Conservation (phyloP, 768 basidiomycete genomes). For the Pisolithus albus region DNA sequence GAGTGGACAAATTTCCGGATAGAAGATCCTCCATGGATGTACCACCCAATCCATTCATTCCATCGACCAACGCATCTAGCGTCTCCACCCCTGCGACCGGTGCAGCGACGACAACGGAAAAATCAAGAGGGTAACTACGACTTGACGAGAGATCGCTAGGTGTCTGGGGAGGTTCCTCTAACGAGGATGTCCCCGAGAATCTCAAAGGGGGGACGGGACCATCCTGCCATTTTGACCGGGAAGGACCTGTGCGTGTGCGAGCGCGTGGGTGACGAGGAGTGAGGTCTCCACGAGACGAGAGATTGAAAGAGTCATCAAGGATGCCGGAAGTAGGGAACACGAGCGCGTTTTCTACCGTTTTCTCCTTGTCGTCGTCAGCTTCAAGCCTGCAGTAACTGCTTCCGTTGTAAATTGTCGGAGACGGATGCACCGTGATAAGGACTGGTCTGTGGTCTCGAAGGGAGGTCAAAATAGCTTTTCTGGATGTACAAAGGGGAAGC, state of each 20-base stretch:
- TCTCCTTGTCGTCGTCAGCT: conserved; percentile 21
- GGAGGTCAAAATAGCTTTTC: conserved; percentile 41
- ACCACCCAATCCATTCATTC: conserved; percentile 88
- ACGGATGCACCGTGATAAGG: conserved; percentile 26
- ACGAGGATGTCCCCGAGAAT: conserved; percentile 64
- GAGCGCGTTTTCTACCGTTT: conserved; percentile 20
- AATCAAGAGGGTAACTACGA: conserved; percentile 31
- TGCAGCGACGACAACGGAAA: conserved; percentile 67
- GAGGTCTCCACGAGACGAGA: conserved; percentile 19
- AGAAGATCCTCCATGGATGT: conserved; percentile 49
- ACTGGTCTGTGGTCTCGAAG: conserved; percentile 35
- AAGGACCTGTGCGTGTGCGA: conserved; percentile 53
- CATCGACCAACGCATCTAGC: conserved; percentile 84
- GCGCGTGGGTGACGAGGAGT: conserved; percentile 39
- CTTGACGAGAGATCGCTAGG: conserved; percentile 42
- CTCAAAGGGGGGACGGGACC: conserved; percentile 45
- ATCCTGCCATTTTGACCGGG: conserved; percentile 37
- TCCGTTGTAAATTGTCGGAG: conserved; percentile 11
- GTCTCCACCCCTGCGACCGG: conserved; percentile 75
- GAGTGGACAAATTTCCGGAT: conserved; percentile 36
- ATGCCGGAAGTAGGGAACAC: conserved; percentile 23
- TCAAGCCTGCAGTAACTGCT: conserved; percentile 20
- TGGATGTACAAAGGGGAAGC: conserved; percentile 13
- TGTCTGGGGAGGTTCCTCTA: conserved; percentile 71
- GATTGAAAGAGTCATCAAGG: conserved; percentile 21